These are phyloP conservation scores for Mycena venus DNA, from an alignment of 768 basidiomycete genomes.

Conservation along the genomic window DNA sequence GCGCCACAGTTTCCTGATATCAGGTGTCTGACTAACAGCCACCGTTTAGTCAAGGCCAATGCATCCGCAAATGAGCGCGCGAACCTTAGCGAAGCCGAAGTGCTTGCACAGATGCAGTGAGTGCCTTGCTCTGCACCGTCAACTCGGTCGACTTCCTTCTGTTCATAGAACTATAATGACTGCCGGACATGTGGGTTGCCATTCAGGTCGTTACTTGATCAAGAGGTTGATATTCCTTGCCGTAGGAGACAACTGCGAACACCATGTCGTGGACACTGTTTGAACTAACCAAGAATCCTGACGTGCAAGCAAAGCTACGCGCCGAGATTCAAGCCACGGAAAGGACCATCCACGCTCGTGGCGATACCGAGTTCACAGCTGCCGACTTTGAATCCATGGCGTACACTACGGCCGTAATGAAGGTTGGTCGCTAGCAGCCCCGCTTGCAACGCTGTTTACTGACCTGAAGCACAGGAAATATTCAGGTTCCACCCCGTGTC, in stretches of 20 bases:
- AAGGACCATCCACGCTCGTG: constrained; percentile 49
- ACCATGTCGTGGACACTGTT: constrained; percentile 73
- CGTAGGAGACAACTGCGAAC: constrained; percentile 72
- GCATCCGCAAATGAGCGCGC: constrained; percentile 30
- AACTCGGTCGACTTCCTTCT: background rate
- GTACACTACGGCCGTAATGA: constrained; percentile 62
- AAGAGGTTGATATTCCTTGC: background rate
- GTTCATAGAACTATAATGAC: constrained; percentile 23
- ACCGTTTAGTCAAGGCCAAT: constrained; percentile 23
- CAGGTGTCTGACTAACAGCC: background rate
- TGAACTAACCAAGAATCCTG: constrained; percentile 70
- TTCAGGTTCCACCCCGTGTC: constrained; percentile 2
- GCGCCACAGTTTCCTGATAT: constrained; percentile 36
- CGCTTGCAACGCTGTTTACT: background rate
- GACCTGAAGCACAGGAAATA: background rate
- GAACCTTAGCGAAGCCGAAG: constrained; percentile 35
- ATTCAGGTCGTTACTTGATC: background rate
- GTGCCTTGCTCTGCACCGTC: constrained; percentile 3
- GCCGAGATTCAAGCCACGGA: constrained; percentile 64
- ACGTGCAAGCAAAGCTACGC: constrained; percentile 72
- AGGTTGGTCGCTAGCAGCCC: constrained; percentile 43
- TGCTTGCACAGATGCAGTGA: constrained; percentile 55
- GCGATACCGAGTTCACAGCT: constrained; percentile 56
- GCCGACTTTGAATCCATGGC: constrained; percentile 66
- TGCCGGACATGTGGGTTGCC: constrained; percentile 17